Evolutionary conservation across 352 stramenopile species (phyloP), one percentile per base, ranked within the genome.

Genomic region (Phytophthora hibernalis): DNA sequence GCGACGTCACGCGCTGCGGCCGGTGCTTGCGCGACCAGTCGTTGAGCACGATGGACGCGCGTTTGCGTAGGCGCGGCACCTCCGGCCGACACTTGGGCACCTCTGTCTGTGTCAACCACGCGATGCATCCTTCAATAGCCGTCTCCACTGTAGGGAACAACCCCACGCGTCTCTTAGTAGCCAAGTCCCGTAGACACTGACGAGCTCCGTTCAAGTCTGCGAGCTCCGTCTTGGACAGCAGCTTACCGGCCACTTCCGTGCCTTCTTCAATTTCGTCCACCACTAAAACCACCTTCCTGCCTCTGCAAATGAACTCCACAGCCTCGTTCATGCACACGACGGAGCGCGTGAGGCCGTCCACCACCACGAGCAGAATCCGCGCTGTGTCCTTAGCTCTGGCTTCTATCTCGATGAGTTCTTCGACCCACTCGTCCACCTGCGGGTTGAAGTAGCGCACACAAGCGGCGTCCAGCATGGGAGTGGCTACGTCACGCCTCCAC

Each of bases 351-450:
- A 80, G 60, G 43, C 77, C 77, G 61, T 93, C 85, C 26, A 97
- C 83, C 20, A 97, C 91, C 72, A 97, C 89, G 43, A 97, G 65
- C 43, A 97, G 70, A 24, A 95, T 83, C 49, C 89, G 85, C 28
- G 89, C 91, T 1, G 73, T 85, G 65, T 94, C 87, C 64, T 97
- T 97, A 20, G 87, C 88, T 24, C 67, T 68, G 6, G 87, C 79
- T 61, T 97, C 91, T 48, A 96, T 74, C 37, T 79, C 50, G n/a
- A 96, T 90, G 49, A 96, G 84, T 54, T 92, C 87, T 20, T 91
- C 82, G 56, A 87, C 85, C 91, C 91, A 97, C 47, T 97, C 87
- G 59, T 96, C 90, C 30, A 97, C 90, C 60, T 97, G 91, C 13
- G 91, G 91, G 57, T 97, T 96, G 65, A 85, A 97, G 68, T 90